Evolutionary conservation across 1,284 basidiomycete species (phyloP).

Genomic region (Cryptococcus sp.): DNA sequence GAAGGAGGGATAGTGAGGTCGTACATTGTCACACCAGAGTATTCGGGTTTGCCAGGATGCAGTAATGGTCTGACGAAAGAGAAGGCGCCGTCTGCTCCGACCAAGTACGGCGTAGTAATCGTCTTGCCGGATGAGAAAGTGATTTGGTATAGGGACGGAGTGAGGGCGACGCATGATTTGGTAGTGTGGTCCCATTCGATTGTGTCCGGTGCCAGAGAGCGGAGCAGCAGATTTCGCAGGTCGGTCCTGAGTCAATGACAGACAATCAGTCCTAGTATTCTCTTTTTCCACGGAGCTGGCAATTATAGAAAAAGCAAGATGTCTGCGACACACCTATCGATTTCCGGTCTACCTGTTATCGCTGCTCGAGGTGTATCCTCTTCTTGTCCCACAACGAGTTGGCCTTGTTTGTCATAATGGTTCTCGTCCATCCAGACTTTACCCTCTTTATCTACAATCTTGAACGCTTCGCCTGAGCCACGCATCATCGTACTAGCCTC

Average conservation of each 20-base stretch:
- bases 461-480: slow-evolving; percentile 20
- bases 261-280: too few species aligned
- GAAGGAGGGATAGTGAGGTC: slow-evolving; percentile 39
- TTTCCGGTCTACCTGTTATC: slow-evolving; percentile 28
- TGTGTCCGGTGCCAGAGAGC: slow-evolving; percentile 29
- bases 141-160: slow-evolving; percentile 8
- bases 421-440: slow-evolving; percentile 22
- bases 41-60: slow-evolving; percentile 44
- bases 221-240: slow-evolving; percentile 38
- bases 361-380: not conserved
- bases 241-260: slow-evolving; percentile 22
- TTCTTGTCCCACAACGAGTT: not conserved
- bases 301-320: too few species aligned
- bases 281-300: too few species aligned
- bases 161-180: slow-evolving; percentile 10
- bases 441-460: slow-evolving; percentile 17
- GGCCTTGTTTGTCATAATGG: not conserved
- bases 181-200: slow-evolving; percentile 41
- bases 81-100: slow-evolving; percentile 59
- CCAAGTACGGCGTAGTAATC: slow-evolving; percentile 34
- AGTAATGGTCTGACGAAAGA: slow-evolving; percentile 54
- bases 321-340: slow-evolving; percentile 28
- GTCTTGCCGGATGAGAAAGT: slow-evolving; percentile 1
- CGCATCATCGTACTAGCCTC: slow-evolving; percentile 21
- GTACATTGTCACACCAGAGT: slow-evolving; percentile 49